Percentiles rank a stretch among this genome's conserved stretches.
Conservation (phyloP, 2,329 filamentous ascomycete species). For the Graphilbum ipis-grandicollis region DNA sequence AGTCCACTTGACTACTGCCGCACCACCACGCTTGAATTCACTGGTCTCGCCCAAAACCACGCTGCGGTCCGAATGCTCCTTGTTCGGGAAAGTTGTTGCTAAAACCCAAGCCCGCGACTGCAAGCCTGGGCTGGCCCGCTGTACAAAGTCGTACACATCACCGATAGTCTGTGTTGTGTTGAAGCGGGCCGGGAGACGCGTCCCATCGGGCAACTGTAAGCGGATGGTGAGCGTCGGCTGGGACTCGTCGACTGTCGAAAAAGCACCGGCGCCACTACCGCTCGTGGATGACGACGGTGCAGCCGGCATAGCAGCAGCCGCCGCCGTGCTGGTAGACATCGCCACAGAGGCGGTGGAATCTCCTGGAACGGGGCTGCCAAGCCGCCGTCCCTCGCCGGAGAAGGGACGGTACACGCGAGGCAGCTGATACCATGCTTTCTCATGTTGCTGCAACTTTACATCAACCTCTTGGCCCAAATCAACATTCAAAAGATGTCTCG, state of each 20-base stretch:
- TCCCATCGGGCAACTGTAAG: conserved; percentile 64
- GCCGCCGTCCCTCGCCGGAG: conserved; percentile 49
- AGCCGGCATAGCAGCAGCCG: conserved; percentile 15
- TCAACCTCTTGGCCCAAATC: conserved; percentile 58
- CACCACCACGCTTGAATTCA: conserved; percentile 50
- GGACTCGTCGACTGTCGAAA: conserved; percentile 38
- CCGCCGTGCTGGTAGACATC: conserved; percentile 17
- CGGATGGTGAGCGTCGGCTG: conserved; percentile 54
- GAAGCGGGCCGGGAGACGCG: conserved; percentile 61
- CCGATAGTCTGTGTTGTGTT: conserved; percentile 64
- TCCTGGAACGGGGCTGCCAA: conserved; percentile 63
- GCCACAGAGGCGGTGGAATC: conserved; percentile 17
- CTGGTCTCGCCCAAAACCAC: conserved; percentile 39
- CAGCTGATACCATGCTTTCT: conserved; percentile 54
- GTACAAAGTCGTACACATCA: conserved; percentile 61
- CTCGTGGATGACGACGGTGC: conserved; percentile 15
- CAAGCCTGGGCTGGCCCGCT: conserved; percentile 41
- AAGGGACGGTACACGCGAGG: conserved; percentile 68
- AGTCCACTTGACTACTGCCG: conserved; percentile 44
- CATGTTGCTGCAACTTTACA: conserved; percentile 60
- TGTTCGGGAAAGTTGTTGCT: conserved; percentile 69
- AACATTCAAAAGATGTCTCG: conserved; percentile 63
- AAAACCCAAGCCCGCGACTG: conserved; percentile 50
- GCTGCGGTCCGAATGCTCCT: conserved; percentile 55
- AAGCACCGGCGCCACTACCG: conserved; percentile 7